Evolutionary conservation across 345 rosid genomes (phyloP), one percentile per base, ranked within the genome.

Genomic region (Populus davidiana): DNA sequence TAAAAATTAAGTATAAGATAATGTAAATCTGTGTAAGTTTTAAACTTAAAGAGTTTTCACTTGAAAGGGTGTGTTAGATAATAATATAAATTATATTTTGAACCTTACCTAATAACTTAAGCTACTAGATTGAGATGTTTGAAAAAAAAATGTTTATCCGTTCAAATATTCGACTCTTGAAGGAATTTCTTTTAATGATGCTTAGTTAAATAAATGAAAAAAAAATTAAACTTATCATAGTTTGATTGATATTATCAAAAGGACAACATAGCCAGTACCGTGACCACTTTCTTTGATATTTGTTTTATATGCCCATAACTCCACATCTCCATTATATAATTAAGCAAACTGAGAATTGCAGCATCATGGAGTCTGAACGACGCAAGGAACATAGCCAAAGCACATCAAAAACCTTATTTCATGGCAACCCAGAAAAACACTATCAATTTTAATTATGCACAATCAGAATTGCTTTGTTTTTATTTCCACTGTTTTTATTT

Each of bases 171-270:
- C 1, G 1, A 27, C 56, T 18, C 31, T 18, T 47, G 17, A 54
- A 64, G 68, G 39, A 43, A 43, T 64, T 71, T 33, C 23, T 64
- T 68, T 73, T 56, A 66, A 38, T 73, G 52, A 79, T 43, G 25
- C 67, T 59, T 64, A 9, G 73, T 50, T 54, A 43, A 71, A 74
- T 31, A 31, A 43, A 66, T 75, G 70, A 75, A 41, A 6, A 62
- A 63, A 74, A 21, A 56, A 21, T 9, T 56, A 56, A 21, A 50
- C 20, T 1, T 16, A n/a, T 56, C 36, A 23, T 59, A 52, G 17
- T 56, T 31, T 59, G 23, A 23, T 56, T 56, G 62, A n/a, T 54
- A 21, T 0, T 9, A 61, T 23, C 38, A 61, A 1, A 62, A 61
- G n/a, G 44, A 72, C 62, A 71, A 41, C 35, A 9, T 10, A 69